Conservation (phyloP, 129 eudicot genomes). For the Flaveria bidentis region DNA sequence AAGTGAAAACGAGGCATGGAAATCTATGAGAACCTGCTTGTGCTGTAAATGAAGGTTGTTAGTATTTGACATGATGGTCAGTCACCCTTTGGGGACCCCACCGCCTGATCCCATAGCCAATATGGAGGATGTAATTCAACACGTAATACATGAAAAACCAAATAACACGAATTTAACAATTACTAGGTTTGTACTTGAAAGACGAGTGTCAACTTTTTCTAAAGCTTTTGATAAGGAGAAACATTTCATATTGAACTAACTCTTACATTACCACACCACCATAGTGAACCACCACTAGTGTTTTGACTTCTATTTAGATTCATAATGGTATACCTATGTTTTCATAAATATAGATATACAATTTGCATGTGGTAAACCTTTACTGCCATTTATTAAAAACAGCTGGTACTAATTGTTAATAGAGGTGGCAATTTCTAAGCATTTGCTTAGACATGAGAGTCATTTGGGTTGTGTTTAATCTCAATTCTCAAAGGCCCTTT, state of each 20-base stretch:
- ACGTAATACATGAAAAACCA: not conserved
- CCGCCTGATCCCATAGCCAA: not conserved
- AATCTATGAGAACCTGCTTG: not conserved
- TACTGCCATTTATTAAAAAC: not conserved
- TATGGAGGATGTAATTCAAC: not conserved
- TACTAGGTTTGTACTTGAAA: constrained; percentile 8
- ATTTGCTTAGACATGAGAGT: not conserved
- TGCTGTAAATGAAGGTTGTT: not conserved
- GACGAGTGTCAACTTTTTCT: not conserved
- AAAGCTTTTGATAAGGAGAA: not conserved
- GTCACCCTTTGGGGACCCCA: not conserved
- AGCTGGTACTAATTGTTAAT: not conserved
- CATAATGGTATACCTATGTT: constrained; percentile 13
- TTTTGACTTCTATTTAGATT: not conserved
- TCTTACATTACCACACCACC: constrained; percentile 5
- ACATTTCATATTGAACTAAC: not conserved
- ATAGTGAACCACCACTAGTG: not conserved
- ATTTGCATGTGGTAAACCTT: not conserved
- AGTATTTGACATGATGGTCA: not conserved
- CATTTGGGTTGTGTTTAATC: not conserved
- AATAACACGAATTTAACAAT: not conserved
- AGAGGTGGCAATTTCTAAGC: not conserved
- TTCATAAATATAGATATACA: not conserved
- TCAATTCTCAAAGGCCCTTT: not conserved
- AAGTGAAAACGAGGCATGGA: not conserved